Evolutionary conservation across 306 rosid genomes (phyloP).

Genomic region (Benincasa hispida): DNA sequence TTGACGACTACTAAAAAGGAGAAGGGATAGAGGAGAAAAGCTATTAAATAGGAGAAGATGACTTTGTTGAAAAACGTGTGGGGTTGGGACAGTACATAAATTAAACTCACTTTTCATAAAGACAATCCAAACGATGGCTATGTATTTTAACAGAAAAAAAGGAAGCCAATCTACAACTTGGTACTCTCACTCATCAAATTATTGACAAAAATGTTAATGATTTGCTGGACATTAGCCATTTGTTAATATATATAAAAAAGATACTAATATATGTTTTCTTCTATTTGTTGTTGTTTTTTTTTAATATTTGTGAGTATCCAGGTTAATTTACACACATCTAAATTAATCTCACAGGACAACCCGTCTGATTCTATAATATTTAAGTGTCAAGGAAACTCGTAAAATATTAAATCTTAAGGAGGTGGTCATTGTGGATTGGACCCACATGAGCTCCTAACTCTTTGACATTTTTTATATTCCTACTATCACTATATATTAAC

Average conservation of each 20-base stretch:
- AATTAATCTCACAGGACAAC: too few species aligned
- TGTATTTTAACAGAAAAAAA: neutral
- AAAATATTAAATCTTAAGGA: too few species aligned
- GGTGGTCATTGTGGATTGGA: too few species aligned
- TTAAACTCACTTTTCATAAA: neutral
- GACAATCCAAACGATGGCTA: neutral
- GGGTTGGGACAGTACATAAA: neutral
- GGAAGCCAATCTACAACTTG: neutral
- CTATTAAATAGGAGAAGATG: neutral
- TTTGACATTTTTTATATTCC: too few species aligned
- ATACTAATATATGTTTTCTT: too few species aligned
- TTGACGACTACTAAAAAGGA: slow-evolving; percentile 10
- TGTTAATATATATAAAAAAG: neutral
- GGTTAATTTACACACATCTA: too few species aligned
- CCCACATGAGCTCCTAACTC: too few species aligned
- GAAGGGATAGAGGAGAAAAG: slow-evolving; percentile 18
- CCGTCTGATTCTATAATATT: too few species aligned
- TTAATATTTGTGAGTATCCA: too few species aligned
- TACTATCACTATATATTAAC: too few species aligned
- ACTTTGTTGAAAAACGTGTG: slow-evolving; percentile 1
- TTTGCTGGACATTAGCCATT: neutral
- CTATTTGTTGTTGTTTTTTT: too few species aligned
- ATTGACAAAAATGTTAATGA: neutral
- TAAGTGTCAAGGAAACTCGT: too few species aligned
- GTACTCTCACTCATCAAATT: neutral